phyloP scores from a whole-genome alignment of 495 filamentous ascomycete species.

The Emericellopsis terricola region DNA sequence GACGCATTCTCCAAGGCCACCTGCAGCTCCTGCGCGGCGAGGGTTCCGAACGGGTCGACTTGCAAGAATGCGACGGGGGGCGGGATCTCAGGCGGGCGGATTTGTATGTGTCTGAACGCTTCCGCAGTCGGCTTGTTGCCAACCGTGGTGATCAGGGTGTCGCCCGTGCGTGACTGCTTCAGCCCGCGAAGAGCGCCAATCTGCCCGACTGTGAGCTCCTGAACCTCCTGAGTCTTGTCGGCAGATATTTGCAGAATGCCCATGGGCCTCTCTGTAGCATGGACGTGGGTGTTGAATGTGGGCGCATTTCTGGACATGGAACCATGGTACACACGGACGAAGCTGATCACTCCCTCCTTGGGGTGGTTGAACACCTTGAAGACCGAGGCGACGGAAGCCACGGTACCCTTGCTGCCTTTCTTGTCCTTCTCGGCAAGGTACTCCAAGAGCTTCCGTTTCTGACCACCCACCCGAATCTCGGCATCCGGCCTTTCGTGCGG shows the following conservation, averaged over 20 bases:
- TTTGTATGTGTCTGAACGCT: conserved; percentile 54
- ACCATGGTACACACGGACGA: conserved; percentile 83
- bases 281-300: conserved; percentile 78
- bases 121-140: conserved; percentile 33
- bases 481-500: conserved; percentile 64
- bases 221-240: conserved; percentile 69
- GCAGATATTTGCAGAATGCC: conserved; percentile 85
- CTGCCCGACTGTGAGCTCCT: conserved; percentile 63
- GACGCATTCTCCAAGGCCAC: conserved; percentile 60
- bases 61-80: conserved; percentile 92
- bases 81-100: conserved; percentile 76
- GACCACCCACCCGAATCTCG: conserved; percentile 47
- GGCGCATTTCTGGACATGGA: conserved; percentile 49
- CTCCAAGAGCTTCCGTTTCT: conserved; percentile 30
- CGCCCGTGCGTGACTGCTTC: conserved; percentile 79
- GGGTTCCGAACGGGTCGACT: conserved; percentile 66
- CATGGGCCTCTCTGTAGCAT: conserved; percentile 62
- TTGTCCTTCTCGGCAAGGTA: conserved; percentile 33
- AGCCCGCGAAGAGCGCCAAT: conserved; percentile 93
- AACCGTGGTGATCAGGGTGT: conserved; percentile 67
- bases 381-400: conserved; percentile 67
- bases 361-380: conserved; percentile 95
- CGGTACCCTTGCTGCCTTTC: conserved; percentile 24
- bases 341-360: conserved; percentile 74
- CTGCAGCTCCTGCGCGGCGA: conserved; percentile 59